Conservation (phyloP, 371 early-diverging fungal genomes). For the Circinella minor region DNA sequence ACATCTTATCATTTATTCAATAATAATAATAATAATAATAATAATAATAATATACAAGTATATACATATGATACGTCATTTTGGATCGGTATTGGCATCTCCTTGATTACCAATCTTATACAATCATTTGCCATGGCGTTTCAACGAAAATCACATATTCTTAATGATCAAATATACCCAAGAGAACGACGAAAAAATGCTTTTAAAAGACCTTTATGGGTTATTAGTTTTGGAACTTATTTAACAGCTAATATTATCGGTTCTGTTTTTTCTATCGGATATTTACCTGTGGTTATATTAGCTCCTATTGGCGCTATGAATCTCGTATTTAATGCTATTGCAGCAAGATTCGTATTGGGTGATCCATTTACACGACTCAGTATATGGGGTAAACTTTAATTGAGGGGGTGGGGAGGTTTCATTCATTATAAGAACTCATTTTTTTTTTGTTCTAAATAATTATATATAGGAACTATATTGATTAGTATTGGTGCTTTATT, state of each 20-base stretch:
- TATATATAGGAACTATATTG: slow-evolving; percentile 64
- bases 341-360: slow-evolving; percentile 69
- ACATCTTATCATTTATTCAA: too few species aligned
- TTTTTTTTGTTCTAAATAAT: not conserved
- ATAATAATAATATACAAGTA: not conserved
- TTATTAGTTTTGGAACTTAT: slow-evolving; percentile 62
- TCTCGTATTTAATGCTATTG: slow-evolving; percentile 80
- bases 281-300: slow-evolving; percentile 82
- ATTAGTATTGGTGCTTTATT: slow-evolving; percentile 73
- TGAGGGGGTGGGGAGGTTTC: too few species aligned
- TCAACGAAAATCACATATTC: slow-evolving; percentile 71
- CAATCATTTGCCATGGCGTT: slow-evolving; percentile 73
- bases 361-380: slow-evolving; percentile 70
- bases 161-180: slow-evolving; percentile 60
- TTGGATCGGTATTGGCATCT: slow-evolving; percentile 50
- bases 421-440: not conserved
- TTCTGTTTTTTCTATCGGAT: slow-evolving; percentile 77
- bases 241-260: slow-evolving; percentile 73
- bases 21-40: not conserved
- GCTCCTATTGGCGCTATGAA: slow-evolving; percentile 84
- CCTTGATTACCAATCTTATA: slow-evolving; percentile 45
- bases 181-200: slow-evolving; percentile 56
- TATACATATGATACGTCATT: slow-evolving; percentile 20
- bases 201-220: slow-evolving; percentile 46
- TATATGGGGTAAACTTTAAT: slow-evolving; percentile 59